Evolutionary conservation across 2,329 filamentous ascomycete species (phyloP), one percentile per base, ranked within the genome.

Genomic region (Xylariaceae sp.): DNA sequence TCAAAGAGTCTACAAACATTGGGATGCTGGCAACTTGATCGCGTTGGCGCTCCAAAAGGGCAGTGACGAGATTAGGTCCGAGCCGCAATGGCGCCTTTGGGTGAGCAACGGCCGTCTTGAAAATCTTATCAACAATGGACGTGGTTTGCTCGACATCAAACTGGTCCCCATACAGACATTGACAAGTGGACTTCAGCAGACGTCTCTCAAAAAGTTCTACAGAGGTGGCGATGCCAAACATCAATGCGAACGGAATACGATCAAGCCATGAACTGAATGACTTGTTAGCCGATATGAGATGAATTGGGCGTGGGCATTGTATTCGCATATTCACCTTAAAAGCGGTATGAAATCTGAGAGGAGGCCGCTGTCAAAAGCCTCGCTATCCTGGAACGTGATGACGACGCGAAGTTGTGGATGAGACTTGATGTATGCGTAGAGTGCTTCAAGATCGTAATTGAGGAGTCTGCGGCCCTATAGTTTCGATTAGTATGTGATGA

Each of bases 151-250:
- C 85, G 15, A 89, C 84, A 57, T 90, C 84, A 49, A 93, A 91
- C 49, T 88, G 80, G 16, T 77, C 74, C 4, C 87, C 87, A 38
- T 83, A 71, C 2, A 93, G 71, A 45, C 75, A 75, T 37, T 80
- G 79, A 47, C 84, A 79, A 2, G 83, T 82, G 12, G 77, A 76
- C 56, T 84, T 83, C 19, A 86, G 73, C 15, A 93, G 67, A 13
- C 87, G 76, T 38, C 85, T 82, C 57, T 89, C 83, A 45, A 93
- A 83, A 26, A 88, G 78, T 49, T 91, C 86, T 26, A 89, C 78
- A 2, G 87, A 90, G 0, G 88, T 93, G 19, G 87, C 87, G 41
- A 94, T 78, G 32, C 87, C 87, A 53, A 93, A 87, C 1, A 94
- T 68, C 1, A 89, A 69, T 1, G 85, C 78, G 49, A 93, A 89